Evolutionary conservation across 768 basidiomycete species (phyloP).

Genomic region (Sarcodon aspratus): DNA sequence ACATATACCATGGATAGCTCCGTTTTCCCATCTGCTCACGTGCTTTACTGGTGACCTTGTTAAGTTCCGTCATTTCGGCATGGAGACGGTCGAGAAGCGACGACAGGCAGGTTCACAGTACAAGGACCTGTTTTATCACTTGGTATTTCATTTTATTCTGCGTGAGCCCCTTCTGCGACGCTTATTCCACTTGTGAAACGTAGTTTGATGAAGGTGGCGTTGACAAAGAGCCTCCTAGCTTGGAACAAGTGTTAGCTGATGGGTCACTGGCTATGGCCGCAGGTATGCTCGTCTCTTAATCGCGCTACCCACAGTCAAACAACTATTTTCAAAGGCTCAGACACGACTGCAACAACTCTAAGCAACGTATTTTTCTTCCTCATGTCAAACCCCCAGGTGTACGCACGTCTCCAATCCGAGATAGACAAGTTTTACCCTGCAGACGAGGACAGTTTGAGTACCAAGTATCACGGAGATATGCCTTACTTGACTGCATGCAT

Average conservation of each 20-base stretch:
- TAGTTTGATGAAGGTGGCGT: slow-evolving; percentile 17
- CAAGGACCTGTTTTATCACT: slow-evolving; percentile 5
- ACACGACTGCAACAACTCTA: slow-evolving; percentile 32
- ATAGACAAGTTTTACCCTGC: slow-evolving; percentile 16
- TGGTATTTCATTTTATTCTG: slow-evolving; percentile 1
- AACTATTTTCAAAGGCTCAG: slow-evolving; percentile 20
- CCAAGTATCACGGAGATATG: slow-evolving; percentile 10
- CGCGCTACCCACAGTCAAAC: slow-evolving; percentile 1
- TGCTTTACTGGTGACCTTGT: background rate
- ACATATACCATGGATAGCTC: slow-evolving; percentile 8
- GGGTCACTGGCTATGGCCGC: slow-evolving; percentile 28
- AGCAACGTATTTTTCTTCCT: slow-evolving; percentile 16
- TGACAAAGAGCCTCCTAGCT: slow-evolving; percentile 15
- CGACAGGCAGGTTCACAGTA: slow-evolving; percentile 1
- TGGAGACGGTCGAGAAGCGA: background rate
- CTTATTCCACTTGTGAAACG: background rate
- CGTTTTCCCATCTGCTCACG: background rate
- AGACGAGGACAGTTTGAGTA: slow-evolving; percentile 7
- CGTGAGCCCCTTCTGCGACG: background rate
- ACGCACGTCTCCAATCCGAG: slow-evolving; percentile 15
- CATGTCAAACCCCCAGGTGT: slow-evolving; percentile 11
- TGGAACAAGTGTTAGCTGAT: slow-evolving; percentile 23
- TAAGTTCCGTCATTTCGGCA: background rate
- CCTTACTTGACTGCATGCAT: slow-evolving; percentile 24
- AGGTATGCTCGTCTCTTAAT: slow-evolving; percentile 13